phyloP scores from a whole-genome alignment of 1,284 basidiomycete genomes.

The Microbotryum lychnidis-dioicae region DNA sequence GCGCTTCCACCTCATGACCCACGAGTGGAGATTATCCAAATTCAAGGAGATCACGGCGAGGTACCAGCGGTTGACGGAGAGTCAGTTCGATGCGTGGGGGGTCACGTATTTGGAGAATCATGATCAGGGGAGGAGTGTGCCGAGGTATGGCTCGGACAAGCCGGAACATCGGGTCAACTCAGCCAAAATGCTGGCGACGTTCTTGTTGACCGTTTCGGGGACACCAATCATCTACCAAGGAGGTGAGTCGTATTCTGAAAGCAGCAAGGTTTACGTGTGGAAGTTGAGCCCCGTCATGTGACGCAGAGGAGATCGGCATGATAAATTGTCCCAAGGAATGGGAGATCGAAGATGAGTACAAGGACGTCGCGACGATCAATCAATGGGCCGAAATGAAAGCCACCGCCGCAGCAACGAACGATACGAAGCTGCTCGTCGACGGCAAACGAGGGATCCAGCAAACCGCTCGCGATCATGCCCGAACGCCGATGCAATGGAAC shows the following conservation, averaged over 20 bases:
- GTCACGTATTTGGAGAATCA: constrained; percentile 50
- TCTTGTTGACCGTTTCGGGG: constrained; percentile 56
- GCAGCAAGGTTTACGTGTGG: too few species aligned
- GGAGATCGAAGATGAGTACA: constrained; percentile 58
- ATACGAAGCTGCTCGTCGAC: constrained; percentile 52
- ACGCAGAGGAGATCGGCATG: constrained; percentile 54
- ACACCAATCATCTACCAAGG: constrained; percentile 68
- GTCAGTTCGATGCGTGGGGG: background rate
- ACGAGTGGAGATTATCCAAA: constrained; percentile 51
- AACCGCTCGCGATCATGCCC: constrained; percentile 62
- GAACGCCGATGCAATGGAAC: constrained; percentile 64
- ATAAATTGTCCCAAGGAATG: constrained; percentile 59
- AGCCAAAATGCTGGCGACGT: constrained; percentile 57
- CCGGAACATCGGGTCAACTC: constrained; percentile 50
- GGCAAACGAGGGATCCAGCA: constrained; percentile 51
- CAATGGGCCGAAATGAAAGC: constrained; percentile 25
- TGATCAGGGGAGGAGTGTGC: constrained; percentile 51
- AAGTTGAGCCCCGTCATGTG: too few species aligned
- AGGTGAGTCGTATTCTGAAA: background rate
- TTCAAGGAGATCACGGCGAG: constrained; percentile 51
- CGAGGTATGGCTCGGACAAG: constrained; percentile 57
- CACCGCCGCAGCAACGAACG: constrained; percentile 43
- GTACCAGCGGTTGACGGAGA: background rate
- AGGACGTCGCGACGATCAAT: constrained; percentile 40
- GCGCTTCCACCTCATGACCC: constrained; percentile 42